Evolutionary conservation across 352 stramenopile species (phyloP).

Genomic region (Globisporangium parvum): DNA sequence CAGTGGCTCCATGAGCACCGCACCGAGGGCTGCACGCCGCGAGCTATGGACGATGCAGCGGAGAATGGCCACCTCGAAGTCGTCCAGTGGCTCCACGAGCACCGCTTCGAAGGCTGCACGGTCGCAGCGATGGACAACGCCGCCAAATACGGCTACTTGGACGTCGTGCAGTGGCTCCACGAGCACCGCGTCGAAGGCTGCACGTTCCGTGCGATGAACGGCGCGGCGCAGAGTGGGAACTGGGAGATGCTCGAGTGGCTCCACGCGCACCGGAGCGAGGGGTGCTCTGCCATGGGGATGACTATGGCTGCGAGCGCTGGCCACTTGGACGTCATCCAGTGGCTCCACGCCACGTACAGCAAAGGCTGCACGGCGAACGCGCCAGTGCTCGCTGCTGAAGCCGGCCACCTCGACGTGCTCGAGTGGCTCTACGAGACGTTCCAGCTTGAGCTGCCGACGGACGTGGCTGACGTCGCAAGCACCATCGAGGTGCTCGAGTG

Average conservation of each 20-base stretch:
- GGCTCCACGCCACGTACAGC: background rate
- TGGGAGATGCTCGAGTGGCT: constrained; percentile 1
- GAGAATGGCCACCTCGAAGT: constrained; percentile 3
- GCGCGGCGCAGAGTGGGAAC: constrained; percentile 1
- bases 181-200: background rate
- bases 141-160: constrained; percentile 1
- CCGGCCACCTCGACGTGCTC: constrained; percentile 5
- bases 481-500: constrained; percentile 1
- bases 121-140: background rate
- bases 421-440: constrained; percentile 6
- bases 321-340: background rate
- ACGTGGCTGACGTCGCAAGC: background rate
- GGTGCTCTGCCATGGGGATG: background rate
- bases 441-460: background rate
- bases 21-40: background rate
- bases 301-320: background rate
- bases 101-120: background rate
- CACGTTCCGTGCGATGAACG: background rate
- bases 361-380: background rate
- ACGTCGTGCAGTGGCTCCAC: constrained; percentile 3
- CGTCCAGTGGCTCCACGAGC: constrained; percentile 2
- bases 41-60: background rate
- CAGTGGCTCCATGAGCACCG: constrained; percentile 4
- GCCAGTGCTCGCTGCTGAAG: background rate
- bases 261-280: background rate